Conservation (phyloP, 441 rosid species). For the Arabidopsis lyrata region DNA sequence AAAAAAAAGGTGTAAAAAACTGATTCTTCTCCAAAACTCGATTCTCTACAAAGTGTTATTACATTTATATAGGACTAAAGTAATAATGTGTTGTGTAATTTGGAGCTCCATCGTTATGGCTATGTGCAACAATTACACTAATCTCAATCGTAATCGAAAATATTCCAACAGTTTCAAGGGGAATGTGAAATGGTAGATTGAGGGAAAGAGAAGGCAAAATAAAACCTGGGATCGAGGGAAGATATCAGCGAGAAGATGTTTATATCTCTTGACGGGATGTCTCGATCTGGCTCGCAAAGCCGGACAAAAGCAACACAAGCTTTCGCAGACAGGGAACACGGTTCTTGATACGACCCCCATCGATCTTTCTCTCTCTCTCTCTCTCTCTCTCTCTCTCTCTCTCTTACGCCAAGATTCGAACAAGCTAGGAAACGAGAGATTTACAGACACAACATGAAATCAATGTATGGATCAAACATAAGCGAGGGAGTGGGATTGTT, state of each 20-base stretch:
- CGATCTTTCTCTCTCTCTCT: neutral
- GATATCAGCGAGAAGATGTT: conserved; percentile 73
- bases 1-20: neutral
- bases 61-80: neutral
- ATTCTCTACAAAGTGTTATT: neutral
- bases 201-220: conserved; percentile 33
- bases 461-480: conserved; percentile 18
- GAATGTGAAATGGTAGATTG: neutral
- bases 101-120: neutral
- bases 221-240: conserved; percentile 70
- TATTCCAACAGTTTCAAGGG: neutral
- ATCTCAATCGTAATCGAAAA: neutral
- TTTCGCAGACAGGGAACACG: conserved; percentile 65
- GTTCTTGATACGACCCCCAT: conserved; percentile 62
- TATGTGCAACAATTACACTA: neutral
- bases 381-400: neutral
- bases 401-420: conserved; percentile 6
- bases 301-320: conserved; percentile 70
- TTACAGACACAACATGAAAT: conserved; percentile 13
- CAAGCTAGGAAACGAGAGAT: neutral
- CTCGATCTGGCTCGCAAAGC: conserved; percentile 75
- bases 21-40: neutral
- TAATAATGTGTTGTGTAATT: neutral
- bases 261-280: conserved; percentile 80
- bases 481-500: neutral